Evolutionary conservation across 2,329 filamentous ascomycete genomes (phyloP).

Genomic region (Colletotrichum endophyticum): DNA sequence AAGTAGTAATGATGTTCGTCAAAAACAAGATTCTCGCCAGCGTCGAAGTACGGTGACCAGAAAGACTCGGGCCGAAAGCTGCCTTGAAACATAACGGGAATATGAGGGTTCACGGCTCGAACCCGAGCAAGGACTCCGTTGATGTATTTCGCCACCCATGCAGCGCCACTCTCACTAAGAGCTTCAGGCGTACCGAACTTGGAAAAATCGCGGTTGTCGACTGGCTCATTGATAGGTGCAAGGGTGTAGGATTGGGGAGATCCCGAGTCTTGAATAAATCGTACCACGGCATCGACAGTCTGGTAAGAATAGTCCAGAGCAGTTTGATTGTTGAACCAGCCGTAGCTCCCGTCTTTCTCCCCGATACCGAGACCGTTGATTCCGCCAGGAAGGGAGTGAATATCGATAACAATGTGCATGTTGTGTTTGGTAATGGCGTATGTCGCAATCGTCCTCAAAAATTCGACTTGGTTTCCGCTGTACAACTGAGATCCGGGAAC

Average conservation of each 20-base stretch:
- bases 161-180: neutral
- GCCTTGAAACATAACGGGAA: neutral
- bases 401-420: neutral
- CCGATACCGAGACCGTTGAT: neutral
- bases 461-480: neutral
- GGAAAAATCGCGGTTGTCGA: neutral
- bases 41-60: neutral
- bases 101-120: neutral
- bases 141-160: neutral
- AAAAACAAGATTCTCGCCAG: neutral
- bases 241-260: neutral
- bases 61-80: neutral
- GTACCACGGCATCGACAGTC: neutral
- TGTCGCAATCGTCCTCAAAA: neutral
- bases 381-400: neutral
- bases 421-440: neutral
- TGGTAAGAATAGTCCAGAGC: neutral
- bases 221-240: neutral
- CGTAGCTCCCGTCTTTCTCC: neutral
- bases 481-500: conserved; percentile 1
- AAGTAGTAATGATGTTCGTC: neutral
- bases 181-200: conserved; percentile 1
- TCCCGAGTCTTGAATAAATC: neutral
- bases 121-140: neutral
- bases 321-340: neutral